A percentile compares a stretch with the other conserved stretches of the same genome.
phyloP scores from a whole-genome alignment of 2,329 filamentous ascomycete species.

The Raffaelea arxii region DNA sequence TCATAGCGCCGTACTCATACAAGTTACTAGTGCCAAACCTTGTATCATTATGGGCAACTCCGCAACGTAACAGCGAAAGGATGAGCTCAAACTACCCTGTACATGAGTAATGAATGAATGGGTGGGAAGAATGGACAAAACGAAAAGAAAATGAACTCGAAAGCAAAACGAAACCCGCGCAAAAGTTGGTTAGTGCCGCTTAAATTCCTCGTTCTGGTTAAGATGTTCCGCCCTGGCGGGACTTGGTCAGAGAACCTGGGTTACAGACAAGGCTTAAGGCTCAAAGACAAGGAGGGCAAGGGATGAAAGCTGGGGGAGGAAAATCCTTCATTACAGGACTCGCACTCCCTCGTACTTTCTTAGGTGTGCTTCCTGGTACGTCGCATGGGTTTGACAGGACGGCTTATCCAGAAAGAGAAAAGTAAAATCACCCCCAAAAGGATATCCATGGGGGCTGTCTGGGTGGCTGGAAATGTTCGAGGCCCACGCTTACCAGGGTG shows the following conservation, averaged over 20 bases:
- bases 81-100: too few relatives aligned
- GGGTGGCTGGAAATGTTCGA: not conserved
- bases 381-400: not conserved
- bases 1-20: too few relatives aligned
- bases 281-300: not conserved
- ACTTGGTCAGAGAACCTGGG: not conserved
- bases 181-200: too few relatives aligned
- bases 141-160: too few relatives aligned
- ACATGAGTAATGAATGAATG: too few relatives aligned
- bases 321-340: not conserved
- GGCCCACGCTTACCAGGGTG: not conserved
- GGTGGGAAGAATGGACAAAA: too few relatives aligned
- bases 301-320: not conserved
- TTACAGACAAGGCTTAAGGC: not conserved
- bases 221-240: not conserved
- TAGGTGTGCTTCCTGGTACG: not conserved
- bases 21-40: too few relatives aligned
- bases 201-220: not conserved
- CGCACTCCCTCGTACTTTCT: not conserved
- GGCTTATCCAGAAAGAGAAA: not conserved
- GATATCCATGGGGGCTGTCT: too few relatives aligned
- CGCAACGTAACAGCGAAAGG: too few relatives aligned
- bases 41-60: too few relatives aligned
- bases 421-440: too few relatives aligned
- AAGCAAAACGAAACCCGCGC: too few relatives aligned